These are phyloP conservation scores for Pyrenophora seminiperda DNA, from an alignment of 2,329 filamentous ascomycete species.

Conservation along the genomic window DNA sequence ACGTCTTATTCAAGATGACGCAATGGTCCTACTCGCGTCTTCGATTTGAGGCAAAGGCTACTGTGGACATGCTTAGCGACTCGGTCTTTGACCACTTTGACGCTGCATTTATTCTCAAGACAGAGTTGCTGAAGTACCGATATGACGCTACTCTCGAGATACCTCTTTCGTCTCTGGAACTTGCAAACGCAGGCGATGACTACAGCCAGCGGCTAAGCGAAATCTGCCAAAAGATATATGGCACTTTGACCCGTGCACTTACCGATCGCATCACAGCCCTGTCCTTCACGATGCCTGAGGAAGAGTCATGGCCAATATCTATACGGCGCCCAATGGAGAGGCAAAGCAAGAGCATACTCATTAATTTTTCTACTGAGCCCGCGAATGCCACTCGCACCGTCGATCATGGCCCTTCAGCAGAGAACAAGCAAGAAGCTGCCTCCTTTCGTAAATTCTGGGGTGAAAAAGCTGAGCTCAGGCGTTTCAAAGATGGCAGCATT, in stretches of 20 bases:
- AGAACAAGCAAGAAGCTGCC: slow-evolving; percentile 81
- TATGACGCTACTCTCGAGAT: slow-evolving; percentile 60
- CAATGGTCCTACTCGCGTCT: slow-evolving; percentile 79
- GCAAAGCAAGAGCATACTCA: slow-evolving; percentile 54
- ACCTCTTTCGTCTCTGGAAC: slow-evolving; percentile 40
- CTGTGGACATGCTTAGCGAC: slow-evolving; percentile 76
- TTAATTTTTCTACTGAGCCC: slow-evolving; percentile 75
- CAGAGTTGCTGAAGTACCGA: slow-evolving; percentile 57
- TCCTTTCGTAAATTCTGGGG: slow-evolving; percentile 93
- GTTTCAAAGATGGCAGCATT: slow-evolving; percentile 95
- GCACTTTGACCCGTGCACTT: slow-evolving; percentile 71
- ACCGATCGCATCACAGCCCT: slow-evolving; percentile 75
- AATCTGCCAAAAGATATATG: slow-evolving; percentile 65
- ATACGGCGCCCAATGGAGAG: slow-evolving; percentile 29
- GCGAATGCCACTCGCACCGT: slow-evolving; percentile 74
- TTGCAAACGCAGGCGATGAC: slow-evolving; percentile 30
- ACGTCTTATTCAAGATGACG: slow-evolving; percentile 89
- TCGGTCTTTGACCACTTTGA: slow-evolving; percentile 79
- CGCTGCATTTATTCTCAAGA: slow-evolving; percentile 74
- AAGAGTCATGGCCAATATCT: slow-evolving; percentile 46
- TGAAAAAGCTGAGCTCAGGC: slow-evolving; percentile 85
- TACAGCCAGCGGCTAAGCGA: slow-evolving; percentile 35
- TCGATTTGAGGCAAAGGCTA: slow-evolving; percentile 73
- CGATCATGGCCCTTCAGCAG: slow-evolving; percentile 85
- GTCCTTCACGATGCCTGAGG: slow-evolving; percentile 38